Conservation (phyloP, 208 protist genomes). For the Sergeia podlipaevii region DNA sequence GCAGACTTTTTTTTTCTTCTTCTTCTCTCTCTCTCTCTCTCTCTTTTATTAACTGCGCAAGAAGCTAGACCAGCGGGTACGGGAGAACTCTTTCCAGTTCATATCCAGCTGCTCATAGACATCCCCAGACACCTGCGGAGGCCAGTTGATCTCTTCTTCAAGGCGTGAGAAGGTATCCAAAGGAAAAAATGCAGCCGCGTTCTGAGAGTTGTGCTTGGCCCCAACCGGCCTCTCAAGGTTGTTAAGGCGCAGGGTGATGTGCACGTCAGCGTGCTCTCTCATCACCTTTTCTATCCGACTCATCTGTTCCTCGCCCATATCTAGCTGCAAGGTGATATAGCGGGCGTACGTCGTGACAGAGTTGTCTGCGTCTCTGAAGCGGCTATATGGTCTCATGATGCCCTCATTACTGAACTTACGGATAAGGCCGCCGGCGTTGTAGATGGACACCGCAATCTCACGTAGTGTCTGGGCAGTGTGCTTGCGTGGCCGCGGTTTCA, state of each 20-base stretch:
- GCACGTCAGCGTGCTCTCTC: conserved; percentile 79
- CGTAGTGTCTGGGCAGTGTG: conserved; percentile 73
- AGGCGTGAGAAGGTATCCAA: conserved; percentile 82
- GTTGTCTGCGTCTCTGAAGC: conserved; percentile 79
- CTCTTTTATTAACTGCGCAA: conserved; percentile 48
- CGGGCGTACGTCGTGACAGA: conserved; percentile 74
- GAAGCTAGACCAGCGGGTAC: conserved; percentile 87
- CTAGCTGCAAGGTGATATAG: conserved; percentile 81
- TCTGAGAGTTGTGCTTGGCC: conserved; percentile 54
- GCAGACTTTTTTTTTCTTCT: background rate
- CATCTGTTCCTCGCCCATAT: conserved; percentile 85
- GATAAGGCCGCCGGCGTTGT: conserved; percentile 79
- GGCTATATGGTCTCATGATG: conserved; percentile 83
- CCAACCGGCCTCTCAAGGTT: conserved; percentile 67
- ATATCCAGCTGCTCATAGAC: conserved; percentile 89
- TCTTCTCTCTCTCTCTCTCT: background rate
- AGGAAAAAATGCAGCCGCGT: conserved; percentile 57
- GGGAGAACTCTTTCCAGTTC: conserved; percentile 93
- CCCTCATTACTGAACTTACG: conserved; percentile 84
- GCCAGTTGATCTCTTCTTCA: conserved; percentile 91
- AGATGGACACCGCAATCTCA: conserved; percentile 68
- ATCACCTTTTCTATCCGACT: conserved; percentile 73
- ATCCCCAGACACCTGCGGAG: conserved; percentile 79
- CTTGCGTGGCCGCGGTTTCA: conserved; percentile 75
- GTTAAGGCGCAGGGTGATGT: conserved; percentile 68